A percentile compares a stretch with the other conserved stretches of the same genome.
Evolutionary conservation across 129 eudicot species (phyloP).

Genomic region (Apium graveolens): DNA sequence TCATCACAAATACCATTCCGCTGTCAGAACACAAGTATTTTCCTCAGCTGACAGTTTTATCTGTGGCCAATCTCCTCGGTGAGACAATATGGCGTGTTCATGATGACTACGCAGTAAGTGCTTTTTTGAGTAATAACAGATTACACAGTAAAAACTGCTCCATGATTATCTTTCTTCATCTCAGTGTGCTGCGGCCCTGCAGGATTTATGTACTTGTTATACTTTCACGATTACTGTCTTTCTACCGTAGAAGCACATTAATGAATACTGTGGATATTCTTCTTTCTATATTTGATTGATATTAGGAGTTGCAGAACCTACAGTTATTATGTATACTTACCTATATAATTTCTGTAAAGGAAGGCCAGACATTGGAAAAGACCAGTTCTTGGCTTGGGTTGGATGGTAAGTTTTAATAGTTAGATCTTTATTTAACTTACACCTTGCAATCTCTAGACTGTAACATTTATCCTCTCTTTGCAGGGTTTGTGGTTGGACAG

Average conservation of each 20-base stretch:
- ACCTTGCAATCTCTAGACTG: no score
- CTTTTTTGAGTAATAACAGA: neutral
- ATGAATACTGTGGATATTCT: neutral
- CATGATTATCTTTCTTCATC: neutral
- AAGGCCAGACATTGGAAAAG: no score
- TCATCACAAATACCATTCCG: conserved; percentile 87
- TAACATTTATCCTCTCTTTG: no score
- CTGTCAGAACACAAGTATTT: conserved; percentile 71
- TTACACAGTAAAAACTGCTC: neutral
- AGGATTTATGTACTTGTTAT: neutral
- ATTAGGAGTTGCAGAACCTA: no score
- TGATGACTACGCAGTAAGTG: conserved; percentile 88
- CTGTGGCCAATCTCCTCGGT: conserved; percentile 89
- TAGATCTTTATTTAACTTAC: no score
- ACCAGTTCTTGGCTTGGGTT: no score
- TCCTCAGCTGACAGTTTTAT: conserved; percentile 82
- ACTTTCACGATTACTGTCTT: neutral
- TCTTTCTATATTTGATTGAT: neutral
- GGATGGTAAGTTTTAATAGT: no score
- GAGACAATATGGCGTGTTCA: conserved; percentile 97
- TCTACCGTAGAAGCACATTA: neutral
- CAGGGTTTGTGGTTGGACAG: no score
- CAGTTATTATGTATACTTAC: no score
- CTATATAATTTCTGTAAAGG: no score
- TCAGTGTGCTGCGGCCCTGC: neutral